A percentile compares a stretch with the other conserved stretches of the same genome.
Evolutionary conservation across 176 grass and related monocot genomes (phyloP).

Genomic region (Elaeis guineensis): DNA sequence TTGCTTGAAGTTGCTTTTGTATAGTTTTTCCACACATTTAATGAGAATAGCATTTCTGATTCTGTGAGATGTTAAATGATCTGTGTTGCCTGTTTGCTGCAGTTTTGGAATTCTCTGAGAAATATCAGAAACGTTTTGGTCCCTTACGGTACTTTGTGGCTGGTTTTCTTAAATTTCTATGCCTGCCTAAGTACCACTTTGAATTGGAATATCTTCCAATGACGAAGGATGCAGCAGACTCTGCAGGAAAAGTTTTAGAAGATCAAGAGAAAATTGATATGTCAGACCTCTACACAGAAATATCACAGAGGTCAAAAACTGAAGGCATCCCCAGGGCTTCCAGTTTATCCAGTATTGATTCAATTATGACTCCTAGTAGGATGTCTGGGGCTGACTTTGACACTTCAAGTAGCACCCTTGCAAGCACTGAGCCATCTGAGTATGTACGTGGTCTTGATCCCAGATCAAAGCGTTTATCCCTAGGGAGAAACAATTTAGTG

Average conservation of each 20-base stretch:
- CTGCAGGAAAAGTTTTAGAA: conserved; percentile 41
- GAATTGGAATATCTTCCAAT: conserved; percentile 92
- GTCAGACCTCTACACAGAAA: conserved; percentile 59
- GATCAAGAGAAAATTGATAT: conserved; percentile 22
- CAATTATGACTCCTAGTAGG: conserved; percentile 76
- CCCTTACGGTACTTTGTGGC: conserved; percentile 94
- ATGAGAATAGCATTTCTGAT: too few relatives aligned
- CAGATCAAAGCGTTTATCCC: conserved; percentile 66
- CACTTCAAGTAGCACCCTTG: conserved; percentile 47
- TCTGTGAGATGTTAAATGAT: too few relatives aligned
- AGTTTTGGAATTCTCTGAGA: conserved; percentile 96
- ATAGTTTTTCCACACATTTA: too few relatives aligned
- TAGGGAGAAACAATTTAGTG: conserved; percentile 84
- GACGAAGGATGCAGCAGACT: conserved; percentile 27
- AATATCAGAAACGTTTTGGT: conserved; percentile 90
- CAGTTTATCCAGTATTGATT: conserved; percentile 97
- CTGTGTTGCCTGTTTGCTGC: conserved; percentile 25
- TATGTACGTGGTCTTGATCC: conserved; percentile 77
- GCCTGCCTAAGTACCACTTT: conserved; percentile 86
- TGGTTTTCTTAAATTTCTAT: conserved; percentile 86
- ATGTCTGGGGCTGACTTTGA: conserved; percentile 54
- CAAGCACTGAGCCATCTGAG: conserved; percentile 77
- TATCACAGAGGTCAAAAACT: conserved; percentile 52
- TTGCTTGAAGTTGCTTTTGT: too few relatives aligned
- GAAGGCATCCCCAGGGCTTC: conserved; percentile 74